Conservation (phyloP, 2,329 filamentous ascomycete genomes). For the Calonectria pteridis region DNA sequence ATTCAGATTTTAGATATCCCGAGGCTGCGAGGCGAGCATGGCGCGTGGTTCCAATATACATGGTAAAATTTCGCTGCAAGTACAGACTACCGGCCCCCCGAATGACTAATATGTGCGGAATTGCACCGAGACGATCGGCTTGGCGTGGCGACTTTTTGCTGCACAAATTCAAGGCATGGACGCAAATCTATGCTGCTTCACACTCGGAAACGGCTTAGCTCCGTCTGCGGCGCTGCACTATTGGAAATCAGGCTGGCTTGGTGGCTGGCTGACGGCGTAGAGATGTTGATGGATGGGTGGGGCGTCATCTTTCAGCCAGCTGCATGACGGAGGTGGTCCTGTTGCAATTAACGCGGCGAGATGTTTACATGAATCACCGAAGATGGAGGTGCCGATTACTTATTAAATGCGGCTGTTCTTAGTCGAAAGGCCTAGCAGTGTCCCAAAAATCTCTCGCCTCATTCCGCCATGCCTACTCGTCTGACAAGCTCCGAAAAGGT, state of each 20-base stretch:
- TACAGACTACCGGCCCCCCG: too few relatives aligned
- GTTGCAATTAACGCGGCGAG: not conserved
- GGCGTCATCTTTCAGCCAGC: not conserved
- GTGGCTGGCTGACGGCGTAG: not conserved
- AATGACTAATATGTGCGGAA: not conserved
- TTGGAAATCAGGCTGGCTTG: not conserved
- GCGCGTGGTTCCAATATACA: not conserved
- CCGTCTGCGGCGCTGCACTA: not conserved
- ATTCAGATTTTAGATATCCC: not conserved
- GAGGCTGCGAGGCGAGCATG: not conserved
- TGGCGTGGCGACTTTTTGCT: too few relatives aligned
- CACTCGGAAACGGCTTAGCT: not conserved
- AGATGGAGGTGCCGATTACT: not conserved
- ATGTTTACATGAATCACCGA: not conserved
- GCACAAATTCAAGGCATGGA: not conserved
- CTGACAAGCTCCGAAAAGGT: not conserved
- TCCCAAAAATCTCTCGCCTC: not conserved
- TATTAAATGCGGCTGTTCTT: not conserved
- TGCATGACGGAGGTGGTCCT: not conserved
- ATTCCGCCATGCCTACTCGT: not conserved
- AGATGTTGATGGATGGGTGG: not conserved
- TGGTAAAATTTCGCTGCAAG: too few relatives aligned
- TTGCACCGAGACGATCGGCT: not conserved
- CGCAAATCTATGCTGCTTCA: not conserved
- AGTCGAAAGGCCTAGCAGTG: too few relatives aligned